phyloP scores from a whole-genome alignment of 1,284 basidiomycete species.

The Vanrija pseudolonga region DNA sequence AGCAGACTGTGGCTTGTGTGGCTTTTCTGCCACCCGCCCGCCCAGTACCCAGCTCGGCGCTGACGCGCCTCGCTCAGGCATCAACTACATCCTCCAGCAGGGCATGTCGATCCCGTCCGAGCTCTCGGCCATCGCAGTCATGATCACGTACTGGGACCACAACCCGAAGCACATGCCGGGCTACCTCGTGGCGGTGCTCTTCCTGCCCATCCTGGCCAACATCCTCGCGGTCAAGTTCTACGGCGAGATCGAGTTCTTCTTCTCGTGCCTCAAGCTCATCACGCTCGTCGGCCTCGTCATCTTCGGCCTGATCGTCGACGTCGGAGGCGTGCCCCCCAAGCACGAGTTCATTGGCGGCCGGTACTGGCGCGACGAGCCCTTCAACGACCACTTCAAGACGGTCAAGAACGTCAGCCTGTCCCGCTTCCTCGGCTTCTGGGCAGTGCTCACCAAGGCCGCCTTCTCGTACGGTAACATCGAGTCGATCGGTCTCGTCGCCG shows the following conservation, averaged over 20 bases:
- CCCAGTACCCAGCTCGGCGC: neutral
- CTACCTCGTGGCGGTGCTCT: conserved; percentile 9
- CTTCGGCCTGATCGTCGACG: conserved; percentile 63
- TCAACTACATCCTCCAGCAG: conserved; percentile 14
- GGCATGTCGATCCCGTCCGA: conserved; percentile 12
- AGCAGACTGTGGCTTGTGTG: too few species aligned
- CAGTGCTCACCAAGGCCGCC: conserved; percentile 52
- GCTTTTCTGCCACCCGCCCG: too few species aligned
- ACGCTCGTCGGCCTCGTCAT: conserved; percentile 55
- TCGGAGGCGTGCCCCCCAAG: conserved; percentile 64
- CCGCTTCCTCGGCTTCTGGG: conserved; percentile 61
- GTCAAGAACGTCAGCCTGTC: conserved; percentile 9
- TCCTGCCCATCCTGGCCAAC: neutral
- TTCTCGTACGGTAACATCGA: conserved; percentile 40
- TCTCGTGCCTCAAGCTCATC: conserved; percentile 50
- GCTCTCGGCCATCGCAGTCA: conserved; percentile 9
- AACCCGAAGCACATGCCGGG: conserved; percentile 3
- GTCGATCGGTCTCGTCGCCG: conserved; percentile 47
- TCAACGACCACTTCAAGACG: conserved; percentile 40
- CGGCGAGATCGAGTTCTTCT: conserved; percentile 57
- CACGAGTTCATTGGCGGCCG: conserved; percentile 48
- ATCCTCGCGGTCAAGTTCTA: neutral
- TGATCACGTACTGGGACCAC: conserved; percentile 12
- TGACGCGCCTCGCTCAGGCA: conserved; percentile 3
- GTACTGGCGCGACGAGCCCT: conserved; percentile 61